Evolutionary conservation across 208 protist genomes (phyloP), one percentile per base, ranked within the genome.

Genomic region (Trypanosoma cruzi): DNA sequence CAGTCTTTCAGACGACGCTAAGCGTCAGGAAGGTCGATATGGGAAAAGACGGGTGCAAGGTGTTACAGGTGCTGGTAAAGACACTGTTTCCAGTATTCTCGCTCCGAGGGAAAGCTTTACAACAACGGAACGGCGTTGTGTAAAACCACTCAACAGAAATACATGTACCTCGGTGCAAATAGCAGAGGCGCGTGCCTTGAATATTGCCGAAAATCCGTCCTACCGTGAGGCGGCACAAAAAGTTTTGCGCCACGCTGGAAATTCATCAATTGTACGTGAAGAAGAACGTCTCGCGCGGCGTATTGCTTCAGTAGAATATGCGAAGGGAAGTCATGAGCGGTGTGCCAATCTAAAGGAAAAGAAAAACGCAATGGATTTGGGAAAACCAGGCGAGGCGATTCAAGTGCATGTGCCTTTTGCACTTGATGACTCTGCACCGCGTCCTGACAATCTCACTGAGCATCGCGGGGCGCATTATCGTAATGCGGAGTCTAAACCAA

Each of bases 1-100:
- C 2, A 81, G 82, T 68, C 59, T 92, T 61, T 86, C 80, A 11
- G 89, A 92, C 46, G 85, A 79, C 14, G 71, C 78, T 20, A 94
- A 94, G 77, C 79, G 80, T 16, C 73, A 75, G 53, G 79, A 88
- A 40, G 89, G 89, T 22, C 79, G 81, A 31, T 75, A 80, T 46
- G 85, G 89, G 20, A 82, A 75, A 24, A 80, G 75, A 4, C 79
- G 80, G 58, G 69, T 84, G 0, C 48, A 53, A 4, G 50, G 48
- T 26, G 72, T 71, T 24, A 60, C 76, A 18, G 60, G 74, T 70
- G 65, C 77, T 52, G n/a, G 48, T 36, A 70, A 71, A 31, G 71
- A 59, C 5, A 64, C 62, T 14, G 70, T 62, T 28, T 88, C 46
- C 36, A 52, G 13, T 52, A 18, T 81, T 66, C 81, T 86, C 57